Evolutionary conservation across 441 rosid genomes (phyloP).

Genomic region (Populus trichocarpa): DNA sequence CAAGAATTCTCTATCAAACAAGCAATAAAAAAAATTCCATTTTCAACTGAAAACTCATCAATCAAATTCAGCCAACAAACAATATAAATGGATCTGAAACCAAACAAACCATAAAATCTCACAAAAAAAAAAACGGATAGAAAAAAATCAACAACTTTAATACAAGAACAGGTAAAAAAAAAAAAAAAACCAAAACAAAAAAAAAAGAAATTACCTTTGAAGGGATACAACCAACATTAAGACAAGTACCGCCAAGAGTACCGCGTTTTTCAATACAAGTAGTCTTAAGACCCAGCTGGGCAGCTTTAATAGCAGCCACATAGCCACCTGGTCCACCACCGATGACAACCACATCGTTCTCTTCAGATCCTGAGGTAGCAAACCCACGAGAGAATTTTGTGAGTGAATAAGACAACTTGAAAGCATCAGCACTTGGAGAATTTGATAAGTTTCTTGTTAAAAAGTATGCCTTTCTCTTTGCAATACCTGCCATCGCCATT

Average conservation of each 20-base stretch:
- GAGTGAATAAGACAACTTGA: slow-evolving; percentile 52
- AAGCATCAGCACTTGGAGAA: slow-evolving; percentile 38
- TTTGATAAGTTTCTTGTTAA: slow-evolving; percentile 49
- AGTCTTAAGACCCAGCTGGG: slow-evolving; percentile 92
- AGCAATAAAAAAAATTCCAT: too few species aligned
- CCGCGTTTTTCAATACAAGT: slow-evolving; percentile 98
- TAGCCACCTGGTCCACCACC: slow-evolving; percentile 99
- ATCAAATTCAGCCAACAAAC: background rate
- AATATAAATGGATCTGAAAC: background rate
- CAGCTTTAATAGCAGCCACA: slow-evolving; percentile 98
- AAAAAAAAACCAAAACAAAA: background rate
- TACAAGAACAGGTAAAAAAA: background rate
- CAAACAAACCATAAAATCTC: background rate
- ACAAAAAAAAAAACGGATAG: background rate
- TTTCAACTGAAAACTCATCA: too few species aligned
- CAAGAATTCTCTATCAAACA: too few species aligned
- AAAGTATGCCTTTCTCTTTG: slow-evolving; percentile 61
- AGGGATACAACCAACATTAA: slow-evolving; percentile 97
- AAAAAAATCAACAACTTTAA: background rate
- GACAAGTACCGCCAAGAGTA: slow-evolving; percentile 94
- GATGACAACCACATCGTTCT: slow-evolving; percentile 88
- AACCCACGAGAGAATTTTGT: slow-evolving; percentile 60
- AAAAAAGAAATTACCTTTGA: slow-evolving; percentile 57
- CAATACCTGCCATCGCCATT: slow-evolving; percentile 86
- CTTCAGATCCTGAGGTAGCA: slow-evolving; percentile 82